A percentile compares a stretch with the other conserved stretches of the same genome.
phyloP scores from a whole-genome alignment of 139 green algal species.

The Haematococcus lacustris region DNA sequence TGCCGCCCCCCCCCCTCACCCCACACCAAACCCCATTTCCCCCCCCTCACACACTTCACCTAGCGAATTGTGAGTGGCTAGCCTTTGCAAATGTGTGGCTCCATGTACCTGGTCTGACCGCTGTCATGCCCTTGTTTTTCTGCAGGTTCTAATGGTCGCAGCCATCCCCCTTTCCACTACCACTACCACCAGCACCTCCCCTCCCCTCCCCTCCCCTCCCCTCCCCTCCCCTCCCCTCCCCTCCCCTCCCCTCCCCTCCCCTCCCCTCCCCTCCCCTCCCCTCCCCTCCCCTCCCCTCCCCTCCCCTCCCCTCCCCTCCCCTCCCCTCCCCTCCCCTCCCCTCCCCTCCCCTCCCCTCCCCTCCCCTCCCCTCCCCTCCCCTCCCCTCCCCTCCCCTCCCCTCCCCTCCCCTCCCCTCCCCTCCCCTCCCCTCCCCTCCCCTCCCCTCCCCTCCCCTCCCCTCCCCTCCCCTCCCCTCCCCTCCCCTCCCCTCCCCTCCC shows the following conservation, averaged over 20 bases:
- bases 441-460: no score
- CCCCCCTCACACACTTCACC: no score
- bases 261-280: not conserved
- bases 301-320: not conserved
- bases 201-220: not conserved
- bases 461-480: not conserved
- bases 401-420: not conserved
- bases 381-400: not conserved
- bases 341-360: not conserved
- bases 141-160: no score
- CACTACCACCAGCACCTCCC: no score
- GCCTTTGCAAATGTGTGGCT: no score
- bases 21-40: no score
- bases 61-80: no score
- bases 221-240: not conserved
- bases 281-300: slow-evolving; percentile 1
- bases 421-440: not conserved
- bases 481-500: not conserved
- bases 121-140: no score
- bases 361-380: not conserved
- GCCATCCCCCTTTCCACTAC: no score
- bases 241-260: not conserved
- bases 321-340: not conserved
- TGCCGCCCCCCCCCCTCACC: no score
- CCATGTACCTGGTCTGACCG: no score